Base-by-base conservation (phyloP, 345 rosid genomes). In the Eucalyptus globulus region DNA sequence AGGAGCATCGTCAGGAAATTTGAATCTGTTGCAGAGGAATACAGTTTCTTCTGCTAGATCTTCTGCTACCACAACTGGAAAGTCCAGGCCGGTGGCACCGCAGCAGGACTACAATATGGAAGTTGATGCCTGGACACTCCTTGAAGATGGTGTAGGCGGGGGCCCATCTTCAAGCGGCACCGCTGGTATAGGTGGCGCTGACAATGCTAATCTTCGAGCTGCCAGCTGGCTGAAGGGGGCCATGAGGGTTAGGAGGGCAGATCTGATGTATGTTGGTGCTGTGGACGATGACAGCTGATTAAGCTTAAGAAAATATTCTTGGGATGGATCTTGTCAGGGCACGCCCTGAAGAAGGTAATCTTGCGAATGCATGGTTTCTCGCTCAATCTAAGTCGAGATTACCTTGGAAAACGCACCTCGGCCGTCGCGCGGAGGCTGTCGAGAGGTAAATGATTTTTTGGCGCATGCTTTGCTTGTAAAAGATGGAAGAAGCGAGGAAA, bases 211-310 rank as follows among this genome's bases (percentile, higher is more conserved):
- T 93, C 95, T 95, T 90, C 93, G 96, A 93, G 99, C 99, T 88
- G 91, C 96, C 88, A 93, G 93, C 94, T 98, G 97, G 99, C 95
- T 98, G n/a, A 97, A 96, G 93, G 99, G 99, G 69, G 95, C 99
- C 51, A 93, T 96, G 86, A 95, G 99, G 92, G 96, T 96, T 90
- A 96, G 99, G 90, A 92, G 99, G 87, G 91, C 96, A 49, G 99
- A 98, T 90, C 97, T 96, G 88, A 93, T 96, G 4, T 98, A 98
- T 86, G 90, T 96, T 87, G 99, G 99, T 43, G 93, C 99, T 47
- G 96, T 96, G 86, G 99, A 98, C 86, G 99, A 98, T 26, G 99
- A 98, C 90, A 96, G 95, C 95, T 98, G 93, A 97, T 91, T 91
- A 90, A 50, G 56, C 90, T 87, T 90, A 50, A n/a, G 49, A 86